Conservation (phyloP, 164 flowering plant species). For the Chimonanthus salicifolius region DNA sequence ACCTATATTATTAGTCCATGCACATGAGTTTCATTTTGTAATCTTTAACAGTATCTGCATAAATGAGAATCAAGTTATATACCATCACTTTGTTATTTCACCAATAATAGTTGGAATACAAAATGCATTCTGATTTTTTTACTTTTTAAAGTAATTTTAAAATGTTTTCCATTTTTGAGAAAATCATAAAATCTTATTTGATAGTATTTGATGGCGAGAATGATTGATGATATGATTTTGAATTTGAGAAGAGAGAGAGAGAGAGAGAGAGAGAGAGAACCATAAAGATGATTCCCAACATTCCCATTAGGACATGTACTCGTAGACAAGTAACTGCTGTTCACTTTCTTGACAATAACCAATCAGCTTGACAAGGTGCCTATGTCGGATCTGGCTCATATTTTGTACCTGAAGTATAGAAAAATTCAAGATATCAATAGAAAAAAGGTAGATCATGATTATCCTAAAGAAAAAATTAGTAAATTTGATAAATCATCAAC, state of each 20-base stretch:
- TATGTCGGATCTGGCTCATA: conserved; percentile 28
- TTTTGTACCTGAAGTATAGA: conserved; percentile 23
- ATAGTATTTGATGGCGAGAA: no score
- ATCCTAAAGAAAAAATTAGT: not conserved
- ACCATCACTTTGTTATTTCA: no score
- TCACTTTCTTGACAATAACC: conserved; percentile 36
- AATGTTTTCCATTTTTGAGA: not conserved
- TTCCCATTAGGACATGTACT: conserved; percentile 40
- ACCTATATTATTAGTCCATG: no score
- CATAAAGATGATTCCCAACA: conserved; percentile 38
- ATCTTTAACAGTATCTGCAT: no score
- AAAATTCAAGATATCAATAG: not conserved
- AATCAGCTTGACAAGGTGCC: conserved; percentile 38
- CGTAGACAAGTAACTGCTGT: conserved; percentile 38
- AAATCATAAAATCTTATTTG: not conserved
- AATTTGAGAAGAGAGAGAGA: not conserved
- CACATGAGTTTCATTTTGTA: no score
- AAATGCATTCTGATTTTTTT: not conserved
- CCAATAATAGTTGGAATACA: not conserved
- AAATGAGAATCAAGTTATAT: no score
- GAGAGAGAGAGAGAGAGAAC: conserved; percentile 29
- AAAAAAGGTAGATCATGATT: not conserved
- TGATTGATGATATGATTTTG: no score
- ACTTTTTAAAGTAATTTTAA: not conserved
- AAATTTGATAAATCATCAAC: not conserved